Percentiles rank a stretch among this genome's conserved stretches.
phyloP scores from a whole-genome alignment of 768 basidiomycete genomes.

The Termitomyces sp. region DNA sequence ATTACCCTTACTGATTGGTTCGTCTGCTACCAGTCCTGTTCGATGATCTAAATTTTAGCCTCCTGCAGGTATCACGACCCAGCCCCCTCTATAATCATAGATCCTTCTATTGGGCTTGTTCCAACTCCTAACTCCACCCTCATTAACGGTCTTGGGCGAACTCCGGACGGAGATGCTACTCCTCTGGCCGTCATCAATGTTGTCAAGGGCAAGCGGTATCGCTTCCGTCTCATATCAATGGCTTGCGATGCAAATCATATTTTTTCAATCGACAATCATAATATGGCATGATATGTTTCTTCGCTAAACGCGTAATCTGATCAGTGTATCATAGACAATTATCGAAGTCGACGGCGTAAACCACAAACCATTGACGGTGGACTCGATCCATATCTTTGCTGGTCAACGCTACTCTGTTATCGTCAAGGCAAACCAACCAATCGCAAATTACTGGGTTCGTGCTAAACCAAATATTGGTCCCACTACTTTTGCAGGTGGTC shows the following conservation, averaged over 20 bases:
- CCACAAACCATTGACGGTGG: neutral
- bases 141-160: neutral
- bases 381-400: neutral
- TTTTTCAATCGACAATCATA: slow-evolving; percentile 41
- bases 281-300: slow-evolving; percentile 20
- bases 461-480: neutral
- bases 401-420: slow-evolving; percentile 2
- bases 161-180: slow-evolving; percentile 1
- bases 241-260: slow-evolving; percentile 29
- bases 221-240: slow-evolving; percentile 27
- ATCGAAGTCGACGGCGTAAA: slow-evolving; percentile 1
- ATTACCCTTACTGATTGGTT: slow-evolving; percentile 2
- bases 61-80: neutral
- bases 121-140: neutral
- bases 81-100: neutral
- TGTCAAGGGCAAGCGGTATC: slow-evolving; percentile 25
- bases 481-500: neutral
- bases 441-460: slow-evolving; percentile 4
- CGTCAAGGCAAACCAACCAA: neutral
- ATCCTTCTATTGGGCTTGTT: neutral
- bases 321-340: neutral
- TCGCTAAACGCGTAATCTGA: neutral
- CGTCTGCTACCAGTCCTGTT: neutral
- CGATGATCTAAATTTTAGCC: neutral
- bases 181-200: slow-evolving; percentile 32